Evolutionary conservation across 495 filamentous ascomycete species (phyloP).

Genomic region (Xeromyces bisporus): DNA sequence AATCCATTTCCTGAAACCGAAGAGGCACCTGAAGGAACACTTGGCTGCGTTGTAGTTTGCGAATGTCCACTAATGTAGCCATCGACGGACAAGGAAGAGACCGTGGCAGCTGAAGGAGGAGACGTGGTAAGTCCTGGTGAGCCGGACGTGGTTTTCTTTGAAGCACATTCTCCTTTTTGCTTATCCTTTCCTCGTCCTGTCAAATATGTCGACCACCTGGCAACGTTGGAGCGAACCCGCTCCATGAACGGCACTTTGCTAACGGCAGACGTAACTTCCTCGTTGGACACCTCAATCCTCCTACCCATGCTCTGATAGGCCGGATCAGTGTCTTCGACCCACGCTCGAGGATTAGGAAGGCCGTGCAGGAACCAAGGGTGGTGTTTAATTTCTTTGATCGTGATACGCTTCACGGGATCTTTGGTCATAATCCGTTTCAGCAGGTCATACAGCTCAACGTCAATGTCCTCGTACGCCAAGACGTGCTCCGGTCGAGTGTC

Average conservation of each 20-base stretch:
- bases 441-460: slow-evolving; percentile 65
- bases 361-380: slow-evolving; percentile 89
- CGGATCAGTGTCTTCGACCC: slow-evolving; percentile 91
- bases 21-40: slow-evolving; percentile 64
- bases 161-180: slow-evolving; percentile 25
- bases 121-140: slow-evolving; percentile 32
- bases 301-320: slow-evolving; percentile 62
- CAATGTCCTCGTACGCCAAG: slow-evolving; percentile 70
- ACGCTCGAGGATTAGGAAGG: slow-evolving; percentile 53
- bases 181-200: slow-evolving; percentile 39
- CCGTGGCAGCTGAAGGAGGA: slow-evolving; percentile 36
- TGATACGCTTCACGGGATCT: slow-evolving; percentile 74
- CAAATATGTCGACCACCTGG: slow-evolving; percentile 43
- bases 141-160: slow-evolving; percentile 25
- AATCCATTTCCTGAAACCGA: slow-evolving; percentile 45
- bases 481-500: slow-evolving; percentile 48
- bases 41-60: slow-evolving; percentile 54
- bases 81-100: slow-evolving; percentile 33
- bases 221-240: slow-evolving; percentile 35
- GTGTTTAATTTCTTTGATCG: slow-evolving; percentile 80
- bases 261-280: slow-evolving; percentile 80
- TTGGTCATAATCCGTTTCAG: slow-evolving; percentile 70
- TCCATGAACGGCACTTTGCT: slow-evolving; percentile 76
- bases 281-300: slow-evolving; percentile 81
- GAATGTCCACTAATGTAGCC: slow-evolving; percentile 40